Percentiles rank a stretch among this genome's conserved stretches.
Evolutionary conservation across 495 filamentous ascomycete species (phyloP).

Genomic region (Peziza echinospora): DNA sequence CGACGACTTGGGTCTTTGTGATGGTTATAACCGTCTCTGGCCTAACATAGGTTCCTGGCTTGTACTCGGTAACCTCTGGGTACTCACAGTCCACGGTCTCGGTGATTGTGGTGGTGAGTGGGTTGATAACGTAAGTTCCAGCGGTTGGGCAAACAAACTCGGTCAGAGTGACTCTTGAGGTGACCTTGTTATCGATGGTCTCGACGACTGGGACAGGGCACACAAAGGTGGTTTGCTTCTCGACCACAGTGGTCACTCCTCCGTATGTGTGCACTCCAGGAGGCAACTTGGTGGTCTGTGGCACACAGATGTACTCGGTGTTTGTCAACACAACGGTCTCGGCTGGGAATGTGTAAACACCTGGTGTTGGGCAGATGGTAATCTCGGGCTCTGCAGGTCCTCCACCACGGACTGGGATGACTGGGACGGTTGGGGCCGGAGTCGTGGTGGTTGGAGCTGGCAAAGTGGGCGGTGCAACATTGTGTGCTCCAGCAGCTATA

Average conservation of each 20-base stretch:
- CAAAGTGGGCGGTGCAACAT: neutral
- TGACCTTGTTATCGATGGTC: conserved; percentile 35
- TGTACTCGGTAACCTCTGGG: conserved; percentile 41
- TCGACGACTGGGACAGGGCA: conserved; percentile 52
- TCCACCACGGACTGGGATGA: conserved; percentile 11
- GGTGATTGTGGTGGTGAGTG: conserved; percentile 38
- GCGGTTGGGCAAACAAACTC: conserved; percentile 58
- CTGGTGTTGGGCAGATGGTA: conserved; percentile 47
- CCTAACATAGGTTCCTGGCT: conserved; percentile 54
- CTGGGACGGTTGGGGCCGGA: conserved; percentile 4
- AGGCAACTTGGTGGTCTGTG: conserved; percentile 38
- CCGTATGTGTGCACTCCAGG: conserved; percentile 50
- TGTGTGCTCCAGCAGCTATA: neutral
- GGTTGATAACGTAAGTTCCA: conserved; percentile 64
- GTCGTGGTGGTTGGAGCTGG: neutral
- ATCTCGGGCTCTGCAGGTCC: conserved; percentile 26
- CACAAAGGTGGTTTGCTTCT: conserved; percentile 44
- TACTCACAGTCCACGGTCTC: conserved; percentile 37
- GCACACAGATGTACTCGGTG: conserved; percentile 43
- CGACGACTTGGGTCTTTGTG: conserved; percentile 43
- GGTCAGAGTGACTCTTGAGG: conserved; percentile 47
- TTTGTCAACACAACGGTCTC: conserved; percentile 46
- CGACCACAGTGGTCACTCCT: conserved; percentile 55
- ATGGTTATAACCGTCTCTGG: conserved; percentile 43
- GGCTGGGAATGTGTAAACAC: conserved; percentile 61